phyloP scores from a whole-genome alignment of 805 yeast genomes.

The Trichomonascus vanleenenianus region DNA sequence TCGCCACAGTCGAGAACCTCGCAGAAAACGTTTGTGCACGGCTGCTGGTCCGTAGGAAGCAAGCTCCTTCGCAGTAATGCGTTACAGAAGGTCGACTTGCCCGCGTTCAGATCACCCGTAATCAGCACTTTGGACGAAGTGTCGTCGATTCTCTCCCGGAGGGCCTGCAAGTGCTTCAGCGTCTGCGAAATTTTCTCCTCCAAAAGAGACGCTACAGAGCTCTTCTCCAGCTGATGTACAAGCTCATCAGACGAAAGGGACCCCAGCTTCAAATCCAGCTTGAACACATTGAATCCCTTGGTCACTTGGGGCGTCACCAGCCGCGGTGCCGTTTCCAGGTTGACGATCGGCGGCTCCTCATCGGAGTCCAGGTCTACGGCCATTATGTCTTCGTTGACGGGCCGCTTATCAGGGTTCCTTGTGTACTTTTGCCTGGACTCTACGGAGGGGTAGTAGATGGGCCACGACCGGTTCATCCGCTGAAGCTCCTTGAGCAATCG shows the following conservation, averaged over 20 bases:
- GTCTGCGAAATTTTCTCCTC: constrained; percentile 61
- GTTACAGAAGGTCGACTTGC: constrained; percentile 93
- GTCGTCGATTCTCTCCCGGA: constrained; percentile 81
- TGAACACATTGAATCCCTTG: constrained; percentile 49
- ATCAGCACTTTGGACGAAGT: constrained; percentile 89
- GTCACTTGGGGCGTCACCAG: constrained; percentile 11
- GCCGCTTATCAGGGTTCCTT: background rate
- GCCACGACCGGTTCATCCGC: constrained; percentile 21
- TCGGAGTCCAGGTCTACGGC: background rate
- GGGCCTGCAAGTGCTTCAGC: constrained; percentile 55
- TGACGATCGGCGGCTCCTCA: background rate
- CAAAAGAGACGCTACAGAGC: constrained; percentile 60
- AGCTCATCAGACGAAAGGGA: constrained; percentile 33
- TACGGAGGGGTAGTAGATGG: constrained; percentile 25
- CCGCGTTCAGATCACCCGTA: constrained; percentile 95
- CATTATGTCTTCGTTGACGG: background rate
- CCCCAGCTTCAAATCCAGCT: constrained; percentile 53
- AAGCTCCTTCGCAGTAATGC: constrained; percentile 70
- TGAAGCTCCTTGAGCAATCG: constrained; percentile 24
- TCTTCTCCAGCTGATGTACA: constrained; percentile 53
- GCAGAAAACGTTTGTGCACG: constrained; percentile 93
- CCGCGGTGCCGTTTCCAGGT: constrained; percentile 9
- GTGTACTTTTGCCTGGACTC: background rate
- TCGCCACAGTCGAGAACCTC: constrained; percentile 82
- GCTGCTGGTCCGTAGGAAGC: constrained; percentile 95